Percentiles rank a stretch among this genome's conserved stretches.
phyloP scores from a whole-genome alignment of 371 early-diverging fungal species.

The Mucor mucedo region DNA sequence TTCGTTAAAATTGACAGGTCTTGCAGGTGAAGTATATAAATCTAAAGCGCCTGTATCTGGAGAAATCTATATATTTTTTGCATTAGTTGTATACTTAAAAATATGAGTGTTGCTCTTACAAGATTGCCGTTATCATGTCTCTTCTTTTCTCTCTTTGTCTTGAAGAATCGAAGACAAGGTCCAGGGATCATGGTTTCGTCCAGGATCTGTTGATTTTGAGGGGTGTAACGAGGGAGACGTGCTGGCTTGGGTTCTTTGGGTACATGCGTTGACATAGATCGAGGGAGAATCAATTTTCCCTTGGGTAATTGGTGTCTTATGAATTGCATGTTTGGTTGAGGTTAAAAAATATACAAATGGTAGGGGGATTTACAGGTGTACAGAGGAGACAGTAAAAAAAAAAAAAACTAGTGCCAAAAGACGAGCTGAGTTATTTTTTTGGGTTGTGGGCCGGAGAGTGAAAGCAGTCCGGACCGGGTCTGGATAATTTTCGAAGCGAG shows the following conservation, averaged over 20 bases:
- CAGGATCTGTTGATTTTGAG: conserved; percentile 21
- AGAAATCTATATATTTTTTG: background rate
- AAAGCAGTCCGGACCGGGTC: background rate
- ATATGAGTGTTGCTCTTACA: background rate
- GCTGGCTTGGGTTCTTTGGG: background rate
- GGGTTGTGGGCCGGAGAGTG: background rate
- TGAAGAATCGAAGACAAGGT: conserved; percentile 37
- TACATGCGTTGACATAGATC: background rate
- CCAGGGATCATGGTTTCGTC: conserved; percentile 50
- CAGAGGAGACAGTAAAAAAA: background rate
- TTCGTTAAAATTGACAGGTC: conserved; percentile 32
- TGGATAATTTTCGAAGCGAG: too few relatives aligned
- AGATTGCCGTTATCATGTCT: background rate
- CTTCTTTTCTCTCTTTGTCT: conserved; percentile 23
- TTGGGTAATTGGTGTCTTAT: background rate
- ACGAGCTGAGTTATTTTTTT: background rate
- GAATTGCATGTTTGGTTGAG: conserved; percentile 4
- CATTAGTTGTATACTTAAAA: background rate
- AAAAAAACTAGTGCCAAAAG: too few relatives aligned
- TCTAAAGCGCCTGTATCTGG: conserved; percentile 3
- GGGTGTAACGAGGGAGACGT: conserved; percentile 18
- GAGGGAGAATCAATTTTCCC: background rate
- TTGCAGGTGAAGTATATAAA: conserved; percentile 35
- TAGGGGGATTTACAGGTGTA: background rate
- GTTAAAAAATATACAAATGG: background rate